Conservation (phyloP, 345 rosid genomes). For the Noccaea caerulescens region DNA sequence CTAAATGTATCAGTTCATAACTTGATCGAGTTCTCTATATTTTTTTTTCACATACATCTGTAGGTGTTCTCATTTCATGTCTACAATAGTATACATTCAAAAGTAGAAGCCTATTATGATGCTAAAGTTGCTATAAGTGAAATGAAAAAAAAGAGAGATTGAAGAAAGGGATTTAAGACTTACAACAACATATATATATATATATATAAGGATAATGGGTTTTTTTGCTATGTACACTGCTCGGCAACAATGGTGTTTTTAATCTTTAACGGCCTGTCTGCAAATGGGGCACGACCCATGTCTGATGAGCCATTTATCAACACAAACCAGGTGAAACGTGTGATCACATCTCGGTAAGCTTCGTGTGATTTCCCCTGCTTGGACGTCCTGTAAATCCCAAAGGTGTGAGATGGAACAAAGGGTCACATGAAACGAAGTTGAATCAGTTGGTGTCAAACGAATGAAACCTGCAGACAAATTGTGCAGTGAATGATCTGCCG, state of each 20-base stretch:
- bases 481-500: conserved; percentile 58
- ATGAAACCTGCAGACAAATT: conserved; percentile 73
- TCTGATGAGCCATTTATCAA: conserved; percentile 78
- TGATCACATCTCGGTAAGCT: conserved; percentile 72
- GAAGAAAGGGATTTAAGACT: conserved; percentile 14
- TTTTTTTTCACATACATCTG: conserved; percentile 15
- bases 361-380: conserved; percentile 66
- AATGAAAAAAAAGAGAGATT: background rate
- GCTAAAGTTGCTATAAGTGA: conserved; percentile 9
- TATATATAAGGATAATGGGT: conserved; percentile 2
- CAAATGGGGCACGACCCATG: conserved; percentile 81
- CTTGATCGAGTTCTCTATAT: conserved; percentile 20
- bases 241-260: background rate
- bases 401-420: conserved; percentile 19
- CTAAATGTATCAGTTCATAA: conserved; percentile 16
- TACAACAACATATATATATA: conserved; percentile 31
- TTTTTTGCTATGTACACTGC: conserved; percentile 35
- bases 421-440: conserved; percentile 5
- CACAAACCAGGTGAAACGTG: conserved; percentile 76
- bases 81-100: conserved; percentile 37
- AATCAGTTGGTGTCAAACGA: conserved; percentile 3
- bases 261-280: conserved; percentile 59
- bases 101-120: conserved; percentile 22
- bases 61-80: conserved; percentile 23
- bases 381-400: conserved; percentile 54